Evolutionary conservation across 148 eudicot species (phyloP).

Genomic region (Camellia granthamiana): DNA sequence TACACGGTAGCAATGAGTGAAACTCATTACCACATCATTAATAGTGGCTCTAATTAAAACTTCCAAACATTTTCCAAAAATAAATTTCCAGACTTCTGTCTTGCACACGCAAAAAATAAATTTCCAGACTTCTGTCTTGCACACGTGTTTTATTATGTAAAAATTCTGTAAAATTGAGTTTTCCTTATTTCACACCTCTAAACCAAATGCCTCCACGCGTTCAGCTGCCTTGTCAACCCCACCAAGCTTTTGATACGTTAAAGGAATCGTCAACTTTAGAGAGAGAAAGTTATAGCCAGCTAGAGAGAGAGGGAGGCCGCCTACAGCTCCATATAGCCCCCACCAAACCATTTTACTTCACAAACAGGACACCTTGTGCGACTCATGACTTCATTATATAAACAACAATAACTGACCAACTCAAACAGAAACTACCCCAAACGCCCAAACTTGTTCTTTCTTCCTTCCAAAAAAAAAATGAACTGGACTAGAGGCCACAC

Average conservation of each 20-base stretch:
- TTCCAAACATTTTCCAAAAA: no score
- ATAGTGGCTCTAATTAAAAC: no score
- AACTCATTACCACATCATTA: no score
- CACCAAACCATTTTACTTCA: not conserved
- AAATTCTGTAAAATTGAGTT: not conserved
- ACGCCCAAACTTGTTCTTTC: not conserved
- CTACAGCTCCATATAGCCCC: not conserved
- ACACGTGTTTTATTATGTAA: no score
- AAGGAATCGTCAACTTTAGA: constrained; percentile 3
- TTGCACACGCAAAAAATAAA: no score
- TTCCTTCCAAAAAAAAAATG: constrained; percentile 24
- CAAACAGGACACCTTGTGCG: not conserved
- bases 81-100: no score
- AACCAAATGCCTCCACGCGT: constrained; percentile 9
- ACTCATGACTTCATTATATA: not conserved
- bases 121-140: no score
- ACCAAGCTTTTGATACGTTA: constrained; percentile 5
- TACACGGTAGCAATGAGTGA: no score
- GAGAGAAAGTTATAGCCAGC: not conserved
- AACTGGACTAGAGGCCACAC: constrained; percentile 54
- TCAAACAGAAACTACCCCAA: not conserved
- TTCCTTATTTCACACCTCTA: not conserved
- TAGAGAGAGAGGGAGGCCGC: not conserved
- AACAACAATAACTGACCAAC: not conserved
- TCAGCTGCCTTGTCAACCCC: constrained; percentile 3